Evolutionary conservation across 2,329 filamentous ascomycete species (phyloP).

Genomic region (Lachnellula hyalina): DNA sequence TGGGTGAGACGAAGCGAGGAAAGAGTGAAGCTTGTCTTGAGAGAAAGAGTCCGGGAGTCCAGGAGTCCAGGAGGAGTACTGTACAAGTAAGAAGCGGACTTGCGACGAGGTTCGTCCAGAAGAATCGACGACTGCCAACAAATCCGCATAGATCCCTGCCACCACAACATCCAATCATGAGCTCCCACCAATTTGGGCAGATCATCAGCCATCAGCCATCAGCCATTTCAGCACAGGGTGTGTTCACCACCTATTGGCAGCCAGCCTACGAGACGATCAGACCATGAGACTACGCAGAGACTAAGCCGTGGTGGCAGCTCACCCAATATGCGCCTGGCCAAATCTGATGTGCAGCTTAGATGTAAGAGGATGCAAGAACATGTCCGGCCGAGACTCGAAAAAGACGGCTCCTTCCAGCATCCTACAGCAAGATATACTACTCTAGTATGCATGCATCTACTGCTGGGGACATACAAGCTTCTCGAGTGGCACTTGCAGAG

Average conservation of each 20-base stretch:
- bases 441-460: conserved; percentile 2
- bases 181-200: neutral
- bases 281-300: neutral
- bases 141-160: conserved; percentile 7
- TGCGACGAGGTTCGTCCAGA: neutral
- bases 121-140: conserved; percentile 6
- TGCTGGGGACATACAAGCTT: neutral
- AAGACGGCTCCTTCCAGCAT: conserved; percentile 2
- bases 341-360: neutral
- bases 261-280: too few relatives aligned
- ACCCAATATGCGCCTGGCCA: neutral
- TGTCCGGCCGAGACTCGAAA: neutral
- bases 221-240: neutral
- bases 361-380: neutral
- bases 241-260: too few relatives aligned
- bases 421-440: neutral
- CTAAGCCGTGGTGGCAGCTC: neutral
- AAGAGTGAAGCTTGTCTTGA: too few relatives aligned
- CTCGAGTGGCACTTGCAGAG: conserved; percentile 1
- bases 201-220: neutral
- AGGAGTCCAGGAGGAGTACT: too few relatives aligned
- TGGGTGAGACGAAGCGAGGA: too few relatives aligned
- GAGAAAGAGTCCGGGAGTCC: too few relatives aligned
- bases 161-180: conserved; percentile 1
- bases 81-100: too few relatives aligned